Evolutionary conservation across 1,139 yeast species (phyloP).

Genomic region (Pichia sp.): DNA sequence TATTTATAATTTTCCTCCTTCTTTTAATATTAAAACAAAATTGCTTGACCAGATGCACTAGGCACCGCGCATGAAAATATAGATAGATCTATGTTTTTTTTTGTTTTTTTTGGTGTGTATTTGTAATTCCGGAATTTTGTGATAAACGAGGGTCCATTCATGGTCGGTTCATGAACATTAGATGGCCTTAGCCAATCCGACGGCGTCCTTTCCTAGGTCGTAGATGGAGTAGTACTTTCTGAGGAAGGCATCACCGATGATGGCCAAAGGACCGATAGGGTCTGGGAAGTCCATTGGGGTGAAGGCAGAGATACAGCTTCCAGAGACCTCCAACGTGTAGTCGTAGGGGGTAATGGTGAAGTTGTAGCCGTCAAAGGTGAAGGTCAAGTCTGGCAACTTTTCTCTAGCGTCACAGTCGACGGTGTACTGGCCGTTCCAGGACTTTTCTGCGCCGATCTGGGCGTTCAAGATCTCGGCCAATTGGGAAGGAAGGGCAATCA

Average conservation of each 20-base stretch:
- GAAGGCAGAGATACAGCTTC: slow-evolving; percentile 92
- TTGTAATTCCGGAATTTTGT: too few species aligned
- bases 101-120: not conserved
- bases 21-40: not conserved
- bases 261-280: slow-evolving; percentile 94
- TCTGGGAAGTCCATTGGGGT: slow-evolving; percentile 97
- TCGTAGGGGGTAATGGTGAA: slow-evolving; percentile 85
- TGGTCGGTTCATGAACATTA: slow-evolving; percentile 21
- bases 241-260: slow-evolving; percentile 94
- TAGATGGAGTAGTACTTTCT: slow-evolving; percentile 92
- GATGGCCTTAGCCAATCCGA: slow-evolving; percentile 80
- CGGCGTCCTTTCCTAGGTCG: slow-evolving; percentile 84
- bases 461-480: slow-evolving; percentile 92
- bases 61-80: not conserved
- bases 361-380: slow-evolving; percentile 83
- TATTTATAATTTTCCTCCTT: not conserved
- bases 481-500: slow-evolving; percentile 89
- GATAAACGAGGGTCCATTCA: not conserved
- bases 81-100: not conserved
- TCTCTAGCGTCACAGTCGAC: slow-evolving; percentile 85
- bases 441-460: slow-evolving; percentile 93
- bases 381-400: slow-evolving; percentile 82
- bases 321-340: slow-evolving; percentile 88
- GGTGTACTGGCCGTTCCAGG: slow-evolving; percentile 96
- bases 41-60: not conserved